A percentile compares a stretch with the other conserved stretches of the same genome.
Conservation (phyloP, 441 rosid species). For the Eutrema salsugineum region DNA sequence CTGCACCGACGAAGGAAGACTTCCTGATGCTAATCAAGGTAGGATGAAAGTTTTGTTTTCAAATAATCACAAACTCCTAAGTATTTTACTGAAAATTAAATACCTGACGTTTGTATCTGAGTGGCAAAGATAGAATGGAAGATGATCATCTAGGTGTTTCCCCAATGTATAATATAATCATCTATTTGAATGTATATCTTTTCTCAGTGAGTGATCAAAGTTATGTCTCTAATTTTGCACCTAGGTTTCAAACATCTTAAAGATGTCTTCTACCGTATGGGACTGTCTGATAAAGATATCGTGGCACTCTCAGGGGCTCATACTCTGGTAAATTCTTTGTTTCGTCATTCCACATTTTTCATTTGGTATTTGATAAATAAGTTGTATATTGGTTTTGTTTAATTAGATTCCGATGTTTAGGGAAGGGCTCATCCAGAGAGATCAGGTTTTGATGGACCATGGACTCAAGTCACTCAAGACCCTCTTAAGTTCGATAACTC, state of each 20-base stretch:
- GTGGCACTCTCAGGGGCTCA: constrained; percentile 89
- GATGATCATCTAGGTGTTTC: neutral
- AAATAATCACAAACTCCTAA: neutral
- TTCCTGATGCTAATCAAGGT: constrained; percentile 78
- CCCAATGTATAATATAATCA: neutral
- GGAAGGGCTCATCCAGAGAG: constrained; percentile 83
- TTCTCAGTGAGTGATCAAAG: neutral
- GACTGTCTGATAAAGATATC: constrained; percentile 73
- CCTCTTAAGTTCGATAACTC: constrained; percentile 80
- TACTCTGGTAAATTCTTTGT: constrained; percentile 50
- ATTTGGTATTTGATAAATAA: neutral
- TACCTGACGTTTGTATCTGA: neutral
- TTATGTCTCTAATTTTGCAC: neutral
- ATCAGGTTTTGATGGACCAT: constrained; percentile 80
- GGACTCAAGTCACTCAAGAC: constrained; percentile 83
- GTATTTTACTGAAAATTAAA: neutral
- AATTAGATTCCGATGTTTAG: constrained; percentile 20
- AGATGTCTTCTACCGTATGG: constrained; percentile 76
- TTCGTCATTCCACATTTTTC: neutral
- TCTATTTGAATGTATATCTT: no score
- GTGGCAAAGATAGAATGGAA: neutral
- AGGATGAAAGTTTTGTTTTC: neutral
- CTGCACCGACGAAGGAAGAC: constrained; percentile 67
- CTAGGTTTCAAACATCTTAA: constrained; percentile 59
- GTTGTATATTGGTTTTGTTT: neutral